Conservation (phyloP, 2,329 filamentous ascomycete genomes). For the Fusarium sp. region DNA sequence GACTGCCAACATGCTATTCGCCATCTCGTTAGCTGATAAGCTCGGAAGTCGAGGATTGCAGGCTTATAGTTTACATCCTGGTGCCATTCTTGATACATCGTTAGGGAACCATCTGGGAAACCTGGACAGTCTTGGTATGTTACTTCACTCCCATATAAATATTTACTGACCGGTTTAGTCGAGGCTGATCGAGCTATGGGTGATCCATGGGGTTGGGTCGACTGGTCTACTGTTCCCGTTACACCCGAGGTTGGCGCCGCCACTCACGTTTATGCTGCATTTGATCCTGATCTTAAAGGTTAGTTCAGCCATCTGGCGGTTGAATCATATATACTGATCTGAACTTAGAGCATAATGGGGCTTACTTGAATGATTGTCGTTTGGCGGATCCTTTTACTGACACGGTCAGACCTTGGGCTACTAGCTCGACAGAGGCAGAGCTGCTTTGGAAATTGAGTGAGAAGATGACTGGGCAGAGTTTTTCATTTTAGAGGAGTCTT, state of each 20-base stretch:
- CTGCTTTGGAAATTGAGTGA: slow-evolving; percentile 31
- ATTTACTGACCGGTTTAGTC: not conserved
- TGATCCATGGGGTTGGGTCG: slow-evolving; percentile 17
- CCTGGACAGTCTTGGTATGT: not conserved
- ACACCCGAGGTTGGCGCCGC: slow-evolving; percentile 14
- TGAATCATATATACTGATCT: not conserved
- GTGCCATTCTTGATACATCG: slow-evolving; percentile 1
- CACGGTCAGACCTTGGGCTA: slow-evolving; percentile 27
- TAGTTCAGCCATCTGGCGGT: rapidly evolving
- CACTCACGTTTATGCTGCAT: slow-evolving; percentile 30
- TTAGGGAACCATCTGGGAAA: not conserved
- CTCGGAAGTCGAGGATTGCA: slow-evolving; percentile 15
- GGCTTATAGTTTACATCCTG: slow-evolving; percentile 23
- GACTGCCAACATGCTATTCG: slow-evolving; percentile 25
- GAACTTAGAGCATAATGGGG: slow-evolving; percentile 19
- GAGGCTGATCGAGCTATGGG: slow-evolving; percentile 10
- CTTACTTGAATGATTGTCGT: slow-evolving; percentile 14
- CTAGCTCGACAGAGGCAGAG: slow-evolving; percentile 19
- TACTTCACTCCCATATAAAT: rapidly evolving
- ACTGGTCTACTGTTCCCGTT: slow-evolving; percentile 14
- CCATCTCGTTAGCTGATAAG: slow-evolving; percentile 31
- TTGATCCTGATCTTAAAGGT: slow-evolving; percentile 20
- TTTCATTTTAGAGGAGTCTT: not conserved
- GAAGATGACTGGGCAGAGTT: slow-evolving; percentile 25
- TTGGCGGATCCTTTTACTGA: slow-evolving; percentile 18